A percentile compares a stretch with the other conserved stretches of the same genome.
Conservation (phyloP, 805 yeast species). For the Wickerhamomyces queroliae region DNA sequence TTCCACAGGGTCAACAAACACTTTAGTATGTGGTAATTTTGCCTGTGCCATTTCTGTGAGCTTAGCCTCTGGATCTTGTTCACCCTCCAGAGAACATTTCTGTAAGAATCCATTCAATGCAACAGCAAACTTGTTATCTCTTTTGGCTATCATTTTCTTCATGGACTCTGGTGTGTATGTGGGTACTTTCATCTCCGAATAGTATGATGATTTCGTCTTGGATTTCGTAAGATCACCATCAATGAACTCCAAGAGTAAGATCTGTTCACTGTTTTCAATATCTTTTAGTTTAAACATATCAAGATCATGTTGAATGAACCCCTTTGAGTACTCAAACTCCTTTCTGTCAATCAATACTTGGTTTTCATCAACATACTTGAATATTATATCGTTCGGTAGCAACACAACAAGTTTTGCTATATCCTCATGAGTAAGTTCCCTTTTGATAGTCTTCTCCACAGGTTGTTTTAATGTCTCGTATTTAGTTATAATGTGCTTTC, state of each 20-base stretch:
- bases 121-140: slow-evolving; percentile 46
- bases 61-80: slow-evolving; percentile 36
- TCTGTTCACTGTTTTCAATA: slow-evolving; percentile 36
- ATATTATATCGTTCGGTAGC: slow-evolving; percentile 63
- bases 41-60: slow-evolving; percentile 30
- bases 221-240: slow-evolving; percentile 55
- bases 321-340: slow-evolving; percentile 32
- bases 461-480: slow-evolving; percentile 47
- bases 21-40: slow-evolving; percentile 42
- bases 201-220: slow-evolving; percentile 37
- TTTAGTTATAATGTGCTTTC: slow-evolving; percentile 56
- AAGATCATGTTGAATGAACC: slow-evolving; percentile 49
- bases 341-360: slow-evolving; percentile 40
- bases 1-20: slow-evolving; percentile 56
- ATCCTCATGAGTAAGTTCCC: slow-evolving; percentile 43
- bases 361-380: slow-evolving; percentile 76
- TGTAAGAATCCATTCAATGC: slow-evolving; percentile 33
- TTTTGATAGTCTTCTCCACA: slow-evolving; percentile 41
- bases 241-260: slow-evolving; percentile 69
- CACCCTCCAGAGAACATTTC: slow-evolving; percentile 22
- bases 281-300: slow-evolving; percentile 46
- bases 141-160: slow-evolving; percentile 49
- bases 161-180: slow-evolving; percentile 51
- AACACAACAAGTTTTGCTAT: slow-evolving; percentile 57
- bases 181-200: slow-evolving; percentile 42